Base-by-base conservation (phyloP, 2,329 filamentous ascomycete genomes). In the Hymenoscyphus albidus region DNA sequence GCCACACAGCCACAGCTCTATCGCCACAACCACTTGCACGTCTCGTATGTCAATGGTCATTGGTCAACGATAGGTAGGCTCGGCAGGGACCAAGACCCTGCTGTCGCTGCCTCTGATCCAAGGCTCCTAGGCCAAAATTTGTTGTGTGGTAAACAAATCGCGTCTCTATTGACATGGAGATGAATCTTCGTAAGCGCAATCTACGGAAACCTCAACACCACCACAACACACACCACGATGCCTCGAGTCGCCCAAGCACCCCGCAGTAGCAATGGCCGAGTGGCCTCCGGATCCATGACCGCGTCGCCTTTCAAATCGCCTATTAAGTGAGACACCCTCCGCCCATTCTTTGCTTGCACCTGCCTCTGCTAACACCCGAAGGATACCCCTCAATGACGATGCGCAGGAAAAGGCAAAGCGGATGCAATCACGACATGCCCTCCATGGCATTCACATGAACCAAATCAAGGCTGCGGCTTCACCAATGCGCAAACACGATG, bases 351-450 rank as follows among this genome's bases (percentile, higher is more conserved):
- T 44, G 48, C 31, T 39, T 60, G 54, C 57, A 38, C 35, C 14
- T 54, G 3, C 48, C 32, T 57, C 44, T 22, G 39, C 40, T 48
- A 65, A 70, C 51, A 42, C 38, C 14, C 44, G 61, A 73, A 96
- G 92, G 76, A 96, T 99, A 66, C 93, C 95, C 42, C 86, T 99
- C 68, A 98, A 98, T 80, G 95, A 99, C 80, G 95, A 99, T 82
- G 88, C 87, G 66, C 87, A 89, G 72, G 95, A 99, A 80, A 97
- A 96, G 78, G 93, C 93, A 59, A 89, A 89, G 72, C 90, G 95
- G 59, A 82, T 94, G 74, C 90, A 95, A 75, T 93, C 91, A 67
- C 89, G 95, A 74, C 92, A 96, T 79, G 92, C 91, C 40, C 86
- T 92, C 38, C 90, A 97, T 76, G 92, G 96, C 76, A 89, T 89